Conservation (phyloP, 345 rosid genomes). For the Cardiospermum halicacabum region DNA sequence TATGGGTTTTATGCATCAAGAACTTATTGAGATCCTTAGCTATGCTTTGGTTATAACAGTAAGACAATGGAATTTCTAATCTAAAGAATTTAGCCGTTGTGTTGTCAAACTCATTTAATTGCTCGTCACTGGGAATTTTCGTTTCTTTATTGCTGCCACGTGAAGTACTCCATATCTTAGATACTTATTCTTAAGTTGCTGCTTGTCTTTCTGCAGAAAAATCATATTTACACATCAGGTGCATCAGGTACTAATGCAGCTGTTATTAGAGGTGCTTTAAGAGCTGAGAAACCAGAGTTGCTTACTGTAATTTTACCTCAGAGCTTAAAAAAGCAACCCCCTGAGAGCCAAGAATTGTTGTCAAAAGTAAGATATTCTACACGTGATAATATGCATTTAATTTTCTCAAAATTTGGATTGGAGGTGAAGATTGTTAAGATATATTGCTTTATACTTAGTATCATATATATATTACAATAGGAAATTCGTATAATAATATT, state of each 20-base stretch:
- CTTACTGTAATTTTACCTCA: slow-evolving; percentile 90
- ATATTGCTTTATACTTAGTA: not conserved
- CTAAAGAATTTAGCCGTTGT: not conserved
- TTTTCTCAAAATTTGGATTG: not conserved
- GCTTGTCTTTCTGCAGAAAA: slow-evolving; percentile 60
- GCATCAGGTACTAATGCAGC: slow-evolving; percentile 54
- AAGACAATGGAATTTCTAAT: slow-evolving; percentile 28
- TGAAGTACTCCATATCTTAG: not conserved
- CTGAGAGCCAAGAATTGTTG: slow-evolving; percentile 86
- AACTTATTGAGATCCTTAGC: slow-evolving; percentile 97
- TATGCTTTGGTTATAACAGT: slow-evolving; percentile 99
- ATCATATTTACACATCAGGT: slow-evolving; percentile 95
- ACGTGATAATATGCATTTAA: not conserved
- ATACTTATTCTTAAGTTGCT: slow-evolving; percentile 13
- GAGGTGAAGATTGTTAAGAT: not conserved
- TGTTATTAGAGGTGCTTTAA: slow-evolving; percentile 94
- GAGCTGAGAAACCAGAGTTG: slow-evolving; percentile 91
- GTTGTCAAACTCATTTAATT: slow-evolving; percentile 3
- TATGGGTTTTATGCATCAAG: slow-evolving; percentile 99
- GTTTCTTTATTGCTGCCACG: not conserved
- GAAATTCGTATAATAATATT: not conserved
- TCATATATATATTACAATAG: not conserved
- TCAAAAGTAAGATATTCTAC: slow-evolving; percentile 48
- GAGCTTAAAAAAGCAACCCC: slow-evolving; percentile 81
- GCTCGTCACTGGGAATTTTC: not conserved